Evolutionary conservation across 2,329 filamentous ascomycete genomes (phyloP), one percentile per base, ranked within the genome.

Genomic region (Biscogniauxia sp.): DNA sequence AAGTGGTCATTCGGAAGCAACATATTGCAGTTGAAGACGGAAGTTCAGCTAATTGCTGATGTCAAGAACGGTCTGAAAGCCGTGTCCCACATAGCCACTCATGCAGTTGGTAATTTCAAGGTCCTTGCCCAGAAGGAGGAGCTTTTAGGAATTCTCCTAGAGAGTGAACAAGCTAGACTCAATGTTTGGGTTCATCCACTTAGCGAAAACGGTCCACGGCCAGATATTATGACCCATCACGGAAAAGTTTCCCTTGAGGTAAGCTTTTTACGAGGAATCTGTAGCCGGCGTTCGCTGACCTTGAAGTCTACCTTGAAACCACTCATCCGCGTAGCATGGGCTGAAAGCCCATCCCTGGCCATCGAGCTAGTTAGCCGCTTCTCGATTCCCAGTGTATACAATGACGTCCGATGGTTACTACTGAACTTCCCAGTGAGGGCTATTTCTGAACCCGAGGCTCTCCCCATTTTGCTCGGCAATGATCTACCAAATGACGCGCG

Each of bases 1-100:
- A 86, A 88, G 66, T 99, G 95, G 94, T 96, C 95, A 0, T 98
- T 95, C 75, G 95, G 95, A 59, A 95, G 94, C 69, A 99, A 97
- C 72, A 85, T 91, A 54, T 79, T 99, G 17, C 95, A 99, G 73
- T 81, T 98, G 56, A 98, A 96, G 79, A 94, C 96, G 0, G 95
- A 99, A 76, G 86, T 92, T 37, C 89, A 90, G 66, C 80, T 97
- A 19, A 83, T 98, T 49, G 83, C 84, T 6, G 93, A 97, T 72
- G 88, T 97, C 41, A 80, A 88, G 54, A 74, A 77, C 11, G 84
- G 88, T 15, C 77, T 99, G 63, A 86, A 87, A 64, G 81, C 79
- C 2, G 83, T 93, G 11, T 80, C 84, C 0, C 80, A 80, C 61
- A 84, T 91, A 41, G 88, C 86, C 3, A 74, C 78, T 1, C 77